Evolutionary conservation across 2,329 filamentous ascomycete genomes (phyloP), one percentile per base, ranked within the genome.

Genomic region (Westerdykella aurantiaca): DNA sequence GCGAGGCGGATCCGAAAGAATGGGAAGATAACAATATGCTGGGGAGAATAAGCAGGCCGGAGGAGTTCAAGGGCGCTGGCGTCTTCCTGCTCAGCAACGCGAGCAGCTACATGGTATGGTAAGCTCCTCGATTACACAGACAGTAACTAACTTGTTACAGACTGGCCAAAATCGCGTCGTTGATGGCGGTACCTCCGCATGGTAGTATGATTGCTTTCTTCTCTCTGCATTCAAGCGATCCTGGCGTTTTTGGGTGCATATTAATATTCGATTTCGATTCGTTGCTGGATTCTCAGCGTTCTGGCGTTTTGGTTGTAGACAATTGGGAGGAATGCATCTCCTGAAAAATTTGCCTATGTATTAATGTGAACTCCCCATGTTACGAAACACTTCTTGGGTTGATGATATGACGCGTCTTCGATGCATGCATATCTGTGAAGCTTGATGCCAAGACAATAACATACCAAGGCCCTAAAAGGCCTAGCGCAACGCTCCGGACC

Each of bases 1-100:
- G 82, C 49, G 77, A 85, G 52, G 84, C 81, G 47, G 85, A 86
- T 0, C 61, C 57, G 31, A 55, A 59, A 18, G 76, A 81, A 49
- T 95, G 88, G 88, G 80, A 85, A 33, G 80, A 78, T 55, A 82
- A 89, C 67, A 94, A 89, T 66, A 93, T 95, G 87, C 73, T 95
- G 38, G 81, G 61, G 1, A 45, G 63, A 41, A 41, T 67, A 33
- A 61, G 57, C 35, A 55, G 31, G 13, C 60, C 64, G 0, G 63
- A 66, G 41, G 65, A 67, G 42, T 67, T 61, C 48, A 64, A 63
- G 44, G 59, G 58, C 4, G 61, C 51, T 3, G 63, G 55, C 0
- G 21, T 68, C 34, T 68, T 67, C 45, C 49, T 67, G 46, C 42
- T 67, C 33, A 66, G 62, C 43, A 46, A 53, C 7, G 64, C 58